These are phyloP conservation scores for Podospora pseudoanserina DNA, from an alignment of 495 filamentous ascomycete species.

Conservation along the genomic window DNA sequence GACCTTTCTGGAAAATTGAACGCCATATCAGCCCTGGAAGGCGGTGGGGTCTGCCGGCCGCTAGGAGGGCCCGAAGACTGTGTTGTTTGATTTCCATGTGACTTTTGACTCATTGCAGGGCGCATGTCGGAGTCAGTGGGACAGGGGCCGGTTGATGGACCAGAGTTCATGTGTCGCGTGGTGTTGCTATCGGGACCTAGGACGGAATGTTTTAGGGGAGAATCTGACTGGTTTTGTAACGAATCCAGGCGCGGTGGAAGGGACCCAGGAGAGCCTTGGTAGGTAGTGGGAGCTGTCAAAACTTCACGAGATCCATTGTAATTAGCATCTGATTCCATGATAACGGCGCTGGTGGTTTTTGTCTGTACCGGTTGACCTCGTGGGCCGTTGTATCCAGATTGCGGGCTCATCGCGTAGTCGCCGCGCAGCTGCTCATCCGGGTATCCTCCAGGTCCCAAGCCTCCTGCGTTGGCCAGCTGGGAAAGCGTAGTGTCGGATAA, in stretches of 20 bases:
- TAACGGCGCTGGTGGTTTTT: conserved; percentile 38
- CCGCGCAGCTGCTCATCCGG: conserved; percentile 26
- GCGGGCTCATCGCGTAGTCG: conserved; percentile 24
- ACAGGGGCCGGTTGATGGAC: conserved; percentile 9
- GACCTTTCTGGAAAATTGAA: conserved; percentile 32
- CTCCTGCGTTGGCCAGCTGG: conserved; percentile 66
- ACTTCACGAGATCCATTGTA: conserved; percentile 47
- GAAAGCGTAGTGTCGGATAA: conserved; percentile 77
- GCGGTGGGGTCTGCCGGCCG: conserved; percentile 38
- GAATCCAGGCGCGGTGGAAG: conserved; percentile 35
- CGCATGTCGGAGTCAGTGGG: neutral
- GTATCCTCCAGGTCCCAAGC: conserved; percentile 33
- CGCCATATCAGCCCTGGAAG: conserved; percentile 23
- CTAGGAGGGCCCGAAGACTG: conserved; percentile 23
- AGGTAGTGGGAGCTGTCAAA: conserved; percentile 34
- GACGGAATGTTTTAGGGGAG: conserved; percentile 27
- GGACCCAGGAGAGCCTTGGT: conserved; percentile 29
- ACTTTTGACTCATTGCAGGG: neutral
- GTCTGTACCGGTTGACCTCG: conserved; percentile 45
- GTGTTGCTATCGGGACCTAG: conserved; percentile 9
- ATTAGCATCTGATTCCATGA: conserved; percentile 50
- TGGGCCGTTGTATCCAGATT: conserved; percentile 33
- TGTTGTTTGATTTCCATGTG: conserved; percentile 6
- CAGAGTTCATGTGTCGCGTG: neutral
- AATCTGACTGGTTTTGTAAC: conserved; percentile 33